phyloP scores from a whole-genome alignment of 306 rosid species.

The cucumber (Cucumis sativus) region Cucumber_9930_V3 NC_026657.2:10064001-10064500 shows the following conservation, averaged over 20 bases:
- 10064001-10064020: neutral
- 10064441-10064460: neutral
- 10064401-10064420: neutral
- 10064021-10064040: neutral
- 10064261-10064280: neutral
- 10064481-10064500: neutral
- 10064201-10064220: neutral
- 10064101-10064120: neutral
- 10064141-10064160: neutral
- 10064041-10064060: neutral
- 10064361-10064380: neutral
- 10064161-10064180: neutral
- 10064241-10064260: neutral
- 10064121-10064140: neutral
- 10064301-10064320: neutral
- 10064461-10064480: neutral
- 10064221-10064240: neutral
- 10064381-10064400: neutral
- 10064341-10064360: neutral
- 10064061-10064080: neutral
- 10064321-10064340: neutral
- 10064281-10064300: neutral
- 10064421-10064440: neutral
- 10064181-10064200: neutral
- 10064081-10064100: neutral